Evolutionary conservation across 768 basidiomycete species (phyloP).

Genomic region (Pleurotus djamor): DNA sequence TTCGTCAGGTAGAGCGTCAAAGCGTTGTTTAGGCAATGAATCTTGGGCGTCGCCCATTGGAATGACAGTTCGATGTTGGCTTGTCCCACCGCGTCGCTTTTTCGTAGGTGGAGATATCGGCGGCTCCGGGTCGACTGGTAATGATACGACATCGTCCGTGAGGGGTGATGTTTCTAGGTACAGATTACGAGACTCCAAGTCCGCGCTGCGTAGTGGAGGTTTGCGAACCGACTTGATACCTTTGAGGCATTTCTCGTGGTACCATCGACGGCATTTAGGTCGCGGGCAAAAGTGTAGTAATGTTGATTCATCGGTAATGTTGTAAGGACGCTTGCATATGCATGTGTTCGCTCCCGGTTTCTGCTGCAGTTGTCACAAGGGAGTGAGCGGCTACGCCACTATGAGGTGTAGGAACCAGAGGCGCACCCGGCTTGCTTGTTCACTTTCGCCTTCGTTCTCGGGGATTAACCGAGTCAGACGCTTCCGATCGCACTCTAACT

Average conservation of each 20-base stretch:
- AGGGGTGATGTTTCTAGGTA: slow-evolving; percentile 37
- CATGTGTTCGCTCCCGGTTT: slow-evolving; percentile 37
- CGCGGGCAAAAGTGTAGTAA: slow-evolving; percentile 60
- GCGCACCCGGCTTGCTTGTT: background rate
- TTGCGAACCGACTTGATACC: slow-evolving; percentile 19
- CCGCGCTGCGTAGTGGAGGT: slow-evolving; percentile 6
- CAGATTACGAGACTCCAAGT: slow-evolving; percentile 16
- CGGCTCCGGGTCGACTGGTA: slow-evolving; percentile 5
- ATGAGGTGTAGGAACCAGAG: background rate
- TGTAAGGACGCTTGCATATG: slow-evolving; percentile 44
- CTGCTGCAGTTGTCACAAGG: slow-evolving; percentile 29
- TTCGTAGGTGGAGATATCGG: slow-evolving; percentile 9
- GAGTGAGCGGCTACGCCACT: background rate
- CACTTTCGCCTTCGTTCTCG: background rate
- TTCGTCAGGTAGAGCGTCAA: slow-evolving; percentile 8
- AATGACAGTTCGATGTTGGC: background rate
- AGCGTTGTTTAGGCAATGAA: background rate
- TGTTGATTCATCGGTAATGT: slow-evolving; percentile 29
- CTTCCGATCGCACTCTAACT: slow-evolving; percentile 26
- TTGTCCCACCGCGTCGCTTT: background rate
- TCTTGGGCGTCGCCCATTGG: background rate
- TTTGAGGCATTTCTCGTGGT: slow-evolving; percentile 47
- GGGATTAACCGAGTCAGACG: background rate
- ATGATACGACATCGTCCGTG: slow-evolving; percentile 21
- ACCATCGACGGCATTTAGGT: slow-evolving; percentile 41